Percentiles rank a stretch among this genome's conserved stretches.
These are phyloP conservation scores for Ustilago lituana DNA, from an alignment of 1,284 basidiomycete genomes.

Conservation along the genomic window DNA sequence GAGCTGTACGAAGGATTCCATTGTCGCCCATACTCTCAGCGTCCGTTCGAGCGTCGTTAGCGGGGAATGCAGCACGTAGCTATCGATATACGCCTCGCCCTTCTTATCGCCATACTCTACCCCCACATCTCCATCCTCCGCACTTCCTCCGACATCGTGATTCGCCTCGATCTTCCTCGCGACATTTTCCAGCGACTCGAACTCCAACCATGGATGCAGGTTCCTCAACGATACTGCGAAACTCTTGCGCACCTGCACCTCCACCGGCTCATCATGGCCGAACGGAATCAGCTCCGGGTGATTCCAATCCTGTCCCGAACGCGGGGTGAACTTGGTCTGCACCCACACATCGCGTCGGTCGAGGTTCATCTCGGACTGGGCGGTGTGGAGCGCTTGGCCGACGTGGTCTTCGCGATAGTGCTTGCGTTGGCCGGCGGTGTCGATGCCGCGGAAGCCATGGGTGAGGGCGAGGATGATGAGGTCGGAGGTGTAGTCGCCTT, in stretches of 20 bases:
- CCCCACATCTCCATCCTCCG: slow-evolving; percentile 21
- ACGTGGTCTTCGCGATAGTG: slow-evolving; percentile 65
- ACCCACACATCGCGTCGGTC: slow-evolving; percentile 54
- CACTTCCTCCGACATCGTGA: slow-evolving; percentile 2
- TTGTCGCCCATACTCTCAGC: slow-evolving; percentile 57
- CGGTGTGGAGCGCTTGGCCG: slow-evolving; percentile 49
- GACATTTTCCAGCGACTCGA: slow-evolving; percentile 24
- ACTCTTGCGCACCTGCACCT: slow-evolving; percentile 50
- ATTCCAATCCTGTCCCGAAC: slow-evolving; percentile 56
- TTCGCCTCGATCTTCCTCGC: slow-evolving; percentile 17
- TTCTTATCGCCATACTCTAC: slow-evolving; percentile 34
- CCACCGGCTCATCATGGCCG: slow-evolving; percentile 34
- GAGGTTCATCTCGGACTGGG: slow-evolving; percentile 39
- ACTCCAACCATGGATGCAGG: slow-evolving; percentile 49
- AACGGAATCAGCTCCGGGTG: slow-evolving; percentile 50
- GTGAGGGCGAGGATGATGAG: slow-evolving; percentile 57
- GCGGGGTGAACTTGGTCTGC: slow-evolving; percentile 63
- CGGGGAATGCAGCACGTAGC: slow-evolving; percentile 60
- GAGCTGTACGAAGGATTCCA: slow-evolving; percentile 56
- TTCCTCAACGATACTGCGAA: slow-evolving; percentile 43
- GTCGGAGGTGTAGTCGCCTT: slow-evolving; percentile 49
- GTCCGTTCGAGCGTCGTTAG: slow-evolving; percentile 57
- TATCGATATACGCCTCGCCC: slow-evolving; percentile 57
- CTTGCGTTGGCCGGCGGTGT: slow-evolving; percentile 63
- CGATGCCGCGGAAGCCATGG: slow-evolving; percentile 61